A percentile compares a stretch with the other conserved stretches of the same genome.
Conservation (phyloP, 306 rosid genomes). For the Argentina anserina region DNA sequence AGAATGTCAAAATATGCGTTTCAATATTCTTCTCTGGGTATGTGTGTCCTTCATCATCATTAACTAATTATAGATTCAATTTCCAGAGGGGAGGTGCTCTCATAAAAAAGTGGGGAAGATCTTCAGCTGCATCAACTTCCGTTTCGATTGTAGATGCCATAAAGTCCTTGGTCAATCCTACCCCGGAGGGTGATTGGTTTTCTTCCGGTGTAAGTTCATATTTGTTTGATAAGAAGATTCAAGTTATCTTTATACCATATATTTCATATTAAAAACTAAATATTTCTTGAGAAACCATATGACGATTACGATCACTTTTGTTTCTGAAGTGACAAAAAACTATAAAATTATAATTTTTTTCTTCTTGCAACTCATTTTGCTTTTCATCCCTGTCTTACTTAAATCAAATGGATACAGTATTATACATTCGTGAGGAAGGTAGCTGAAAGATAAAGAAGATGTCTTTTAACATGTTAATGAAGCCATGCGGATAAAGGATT, state of each 20-base stretch:
- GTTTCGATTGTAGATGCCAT: slow-evolving; percentile 88
- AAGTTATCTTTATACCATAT: background rate
- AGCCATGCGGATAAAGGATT: no score
- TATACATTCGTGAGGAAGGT: background rate
- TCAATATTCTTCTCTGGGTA: background rate
- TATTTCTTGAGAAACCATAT: slow-evolving; percentile 1
- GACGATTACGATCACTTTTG: background rate
- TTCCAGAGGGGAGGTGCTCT: slow-evolving; percentile 91
- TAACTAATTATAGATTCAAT: slow-evolving; percentile 22
- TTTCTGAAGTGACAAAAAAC: background rate
- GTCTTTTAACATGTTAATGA: no score
- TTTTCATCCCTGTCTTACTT: background rate
- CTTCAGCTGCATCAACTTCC: slow-evolving; percentile 97
- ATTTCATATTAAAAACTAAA: background rate
- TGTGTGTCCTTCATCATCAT: background rate
- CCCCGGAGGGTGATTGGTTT: slow-evolving; percentile 98
- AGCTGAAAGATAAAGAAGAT: background rate
- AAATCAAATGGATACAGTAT: background rate
- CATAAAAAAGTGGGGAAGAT: slow-evolving; percentile 95
- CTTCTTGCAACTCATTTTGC: background rate
- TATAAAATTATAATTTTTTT: background rate
- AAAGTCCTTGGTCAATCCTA: slow-evolving; percentile 73
- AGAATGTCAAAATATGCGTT: slow-evolving; percentile 5
- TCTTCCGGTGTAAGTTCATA: slow-evolving; percentile 73
- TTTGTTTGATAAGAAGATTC: background rate